Evolutionary conservation across 2,329 filamentous ascomycete genomes (phyloP).

Genomic region (Xylariales sp.): DNA sequence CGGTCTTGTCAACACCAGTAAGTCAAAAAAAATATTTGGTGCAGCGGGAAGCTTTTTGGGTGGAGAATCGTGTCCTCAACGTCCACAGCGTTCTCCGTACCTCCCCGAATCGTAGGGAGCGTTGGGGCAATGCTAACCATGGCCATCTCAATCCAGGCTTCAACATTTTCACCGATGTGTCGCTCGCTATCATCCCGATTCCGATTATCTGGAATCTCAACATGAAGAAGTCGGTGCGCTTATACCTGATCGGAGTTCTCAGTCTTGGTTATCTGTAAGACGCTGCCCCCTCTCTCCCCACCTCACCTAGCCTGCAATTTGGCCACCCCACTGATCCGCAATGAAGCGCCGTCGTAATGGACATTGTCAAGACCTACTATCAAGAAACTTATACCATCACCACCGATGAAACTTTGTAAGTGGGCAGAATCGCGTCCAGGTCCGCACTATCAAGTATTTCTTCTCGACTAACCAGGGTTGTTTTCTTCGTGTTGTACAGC

Average conservation of each 20-base stretch:
- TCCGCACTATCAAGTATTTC: too few species aligned
- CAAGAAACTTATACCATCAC: not conserved
- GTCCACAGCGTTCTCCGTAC: too few species aligned
- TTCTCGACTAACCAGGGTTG: too few species aligned
- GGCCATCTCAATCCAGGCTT: too few species aligned
- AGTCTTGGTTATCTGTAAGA: slow-evolving; percentile 2
- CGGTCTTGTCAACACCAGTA: not conserved
- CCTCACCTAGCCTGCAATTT: not conserved
- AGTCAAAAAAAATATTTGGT: too few species aligned
- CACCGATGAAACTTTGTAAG: not conserved
- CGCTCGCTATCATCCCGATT: not conserved
- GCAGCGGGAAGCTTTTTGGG: too few species aligned
- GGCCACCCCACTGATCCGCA: not conserved
- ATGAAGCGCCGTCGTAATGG: not conserved
- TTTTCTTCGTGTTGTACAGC: too few species aligned
- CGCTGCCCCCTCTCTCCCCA: too few species aligned
- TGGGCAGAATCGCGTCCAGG: too few species aligned
- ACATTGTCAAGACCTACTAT: not conserved
- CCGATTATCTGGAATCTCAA: slow-evolving; percentile 2
- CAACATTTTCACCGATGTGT: slow-evolving; percentile 1
- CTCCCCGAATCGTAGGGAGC: too few species aligned
- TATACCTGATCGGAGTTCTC: not conserved
- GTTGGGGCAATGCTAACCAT: too few species aligned
- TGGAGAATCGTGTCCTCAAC: too few species aligned
- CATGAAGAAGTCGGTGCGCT: not conserved